Evolutionary conservation across 495 filamentous ascomycete species (phyloP), one percentile per base, ranked within the genome.

Genomic region (Thermochaetoides thermophila): DNA sequence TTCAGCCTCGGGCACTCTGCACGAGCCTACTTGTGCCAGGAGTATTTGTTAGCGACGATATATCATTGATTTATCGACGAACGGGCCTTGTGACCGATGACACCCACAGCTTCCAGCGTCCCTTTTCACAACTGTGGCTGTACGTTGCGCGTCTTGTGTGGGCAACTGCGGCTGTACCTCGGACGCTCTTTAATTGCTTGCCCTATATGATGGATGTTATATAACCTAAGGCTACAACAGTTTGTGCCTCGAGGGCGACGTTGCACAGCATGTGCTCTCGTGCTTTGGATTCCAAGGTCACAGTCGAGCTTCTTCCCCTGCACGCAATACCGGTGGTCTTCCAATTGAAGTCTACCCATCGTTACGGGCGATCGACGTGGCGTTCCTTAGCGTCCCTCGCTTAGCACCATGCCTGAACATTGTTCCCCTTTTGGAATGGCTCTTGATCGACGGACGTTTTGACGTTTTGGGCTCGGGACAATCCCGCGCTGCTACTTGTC

Each of bases 101-200:
- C n/a, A n/a, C n/a, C n/a, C n/a, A n/a, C n/a, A n/a, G n/a, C n/a
- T n/a, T n/a, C n/a, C n/a, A n/a, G n/a, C n/a, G n/a, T n/a, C n/a
- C n/a, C n/a, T n/a, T n/a, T n/a, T n/a, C n/a, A n/a, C n/a, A n/a
- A n/a, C n/a, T n/a, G n/a, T n/a, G n/a, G n/a, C n/a, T n/a, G n/a
- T 24, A 23, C 22, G 27, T 15, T 30, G 11, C 35, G 35, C 18
- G 30, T 35, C 21, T 29, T 32, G 42, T 39, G 22, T 42, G 49
- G 39, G 39, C 30, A 44, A 33, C 13, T 39, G 42, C 53, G 53
- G 53, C 50, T 40, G 45, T 53, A 51, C 38, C 22, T 56, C 53
- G 53, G 53, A 25, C 43, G 27, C 43, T 56, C 44, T 53, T 49
- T 56, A 45, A 56, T 56, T 56, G 49, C 52, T 32, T 19, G 40